Evolutionary conservation across 106 monocot species (phyloP), one percentile per base, ranked within the genome.

Genomic region (Dactylorhiza incarnata): DNA sequence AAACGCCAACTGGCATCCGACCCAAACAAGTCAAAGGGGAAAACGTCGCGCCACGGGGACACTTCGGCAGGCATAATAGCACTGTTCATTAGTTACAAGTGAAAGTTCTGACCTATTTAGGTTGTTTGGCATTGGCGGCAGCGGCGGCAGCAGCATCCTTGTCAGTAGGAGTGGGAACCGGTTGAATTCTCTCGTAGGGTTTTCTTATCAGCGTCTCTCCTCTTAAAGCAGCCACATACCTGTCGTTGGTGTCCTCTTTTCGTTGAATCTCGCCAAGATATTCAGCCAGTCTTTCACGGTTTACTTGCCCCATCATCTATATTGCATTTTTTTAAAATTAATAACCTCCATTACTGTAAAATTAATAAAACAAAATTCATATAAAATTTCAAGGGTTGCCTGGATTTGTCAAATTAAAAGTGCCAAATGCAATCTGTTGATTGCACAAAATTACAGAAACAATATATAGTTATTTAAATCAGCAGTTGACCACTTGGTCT

Each of bases 241-340:
- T 73, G 54, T 97, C 96, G 72, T 97, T 93, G 1, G 91, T 97
- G 56, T 97, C 85, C 75, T 97, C 92, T 75, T 97, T 97, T 61
- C 93, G 85, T 69, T 97, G 91, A 70, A 97, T 65, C 80, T 97
- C 96, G 9, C 93, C 96, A 49, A 97, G 93, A 80, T 77, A 94
- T 73, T 97, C 96, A 45, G 89, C 89, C 44, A 97, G 52, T 53
- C 96, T 91, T 63, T 93, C 96, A 22, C 85, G 85, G 73, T 97
- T 97, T 15, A 89, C 88, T 82, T 94, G 90, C 45, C 89, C 96
- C 96, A 97, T 97, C 96, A 94, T 91, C 96, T 96, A 83, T 20
- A 62, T 74, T n/a, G 37, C 25, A 76, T 43, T 45, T 37, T 29
- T 15, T 37, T 29, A 3, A 16, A 58, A n/a, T 17, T 19, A 58